Conservation (phyloP, 108 stramenopile genomes). For the Aurantiochytrium sp. region DNA sequence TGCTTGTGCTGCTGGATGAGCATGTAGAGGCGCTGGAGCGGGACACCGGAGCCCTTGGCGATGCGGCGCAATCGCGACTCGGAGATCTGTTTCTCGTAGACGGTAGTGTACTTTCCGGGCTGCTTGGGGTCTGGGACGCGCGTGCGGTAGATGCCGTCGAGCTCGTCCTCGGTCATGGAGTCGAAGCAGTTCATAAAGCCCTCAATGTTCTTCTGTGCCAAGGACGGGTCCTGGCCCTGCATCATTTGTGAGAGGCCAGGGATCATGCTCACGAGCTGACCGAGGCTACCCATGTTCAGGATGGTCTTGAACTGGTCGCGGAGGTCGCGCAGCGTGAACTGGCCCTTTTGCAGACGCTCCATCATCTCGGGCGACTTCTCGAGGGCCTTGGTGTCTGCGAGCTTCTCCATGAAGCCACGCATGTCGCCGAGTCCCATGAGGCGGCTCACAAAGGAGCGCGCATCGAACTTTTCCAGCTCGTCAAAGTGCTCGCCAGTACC, state of each 20-base stretch:
- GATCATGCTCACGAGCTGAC: conserved; percentile 91
- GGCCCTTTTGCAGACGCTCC: conserved; percentile 79
- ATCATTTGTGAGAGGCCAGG: conserved; percentile 83
- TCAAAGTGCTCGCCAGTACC: conserved; percentile 95
- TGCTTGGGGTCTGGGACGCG: background rate
- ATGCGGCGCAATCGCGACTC: conserved; percentile 63
- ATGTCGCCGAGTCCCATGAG: conserved; percentile 81
- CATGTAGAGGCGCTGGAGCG: conserved; percentile 69
- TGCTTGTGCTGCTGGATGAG: conserved; percentile 81
- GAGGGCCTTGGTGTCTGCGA: conserved; percentile 67
- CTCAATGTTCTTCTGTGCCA: conserved; percentile 51
- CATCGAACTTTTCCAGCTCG: conserved; percentile 90
- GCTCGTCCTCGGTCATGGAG: conserved; percentile 84
- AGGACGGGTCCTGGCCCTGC: background rate
- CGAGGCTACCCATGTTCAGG: conserved; percentile 80
- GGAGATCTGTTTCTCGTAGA: conserved; percentile 33
- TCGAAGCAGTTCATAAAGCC: conserved; percentile 96
- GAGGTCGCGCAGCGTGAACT: conserved; percentile 91
- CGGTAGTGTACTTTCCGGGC: background rate
- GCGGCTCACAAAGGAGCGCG: conserved; percentile 80
- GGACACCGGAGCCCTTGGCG: conserved; percentile 81
- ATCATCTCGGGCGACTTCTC: conserved; percentile 70
- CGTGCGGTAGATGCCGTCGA: conserved; percentile 71
- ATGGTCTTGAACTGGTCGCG: conserved; percentile 85
- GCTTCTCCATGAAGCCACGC: conserved; percentile 65